Percentiles rank a stretch among this genome's conserved stretches.
Conservation (phyloP, 2,329 filamentous ascomycete genomes). For the Xylariaceae sp. region DNA sequence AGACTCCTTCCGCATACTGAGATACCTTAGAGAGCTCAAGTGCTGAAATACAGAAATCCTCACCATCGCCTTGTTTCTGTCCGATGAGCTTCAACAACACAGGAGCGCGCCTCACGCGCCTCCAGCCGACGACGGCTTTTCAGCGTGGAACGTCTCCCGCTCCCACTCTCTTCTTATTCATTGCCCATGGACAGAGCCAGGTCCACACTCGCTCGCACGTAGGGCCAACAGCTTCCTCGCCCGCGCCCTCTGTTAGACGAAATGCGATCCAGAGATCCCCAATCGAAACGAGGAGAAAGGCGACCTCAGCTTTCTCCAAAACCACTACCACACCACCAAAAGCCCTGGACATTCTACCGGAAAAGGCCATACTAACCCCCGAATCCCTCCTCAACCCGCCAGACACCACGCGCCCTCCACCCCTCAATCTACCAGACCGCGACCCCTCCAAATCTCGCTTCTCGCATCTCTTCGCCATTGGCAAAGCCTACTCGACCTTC, state of each 20-base stretch:
- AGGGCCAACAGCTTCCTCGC: not conserved
- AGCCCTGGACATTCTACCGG: not conserved
- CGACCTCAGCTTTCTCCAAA: not conserved
- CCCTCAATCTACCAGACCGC: slow-evolving; percentile 61
- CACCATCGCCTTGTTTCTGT: too few species aligned
- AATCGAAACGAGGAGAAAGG: not conserved
- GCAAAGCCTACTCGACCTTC: slow-evolving; percentile 76
- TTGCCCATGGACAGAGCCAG: not conserved
- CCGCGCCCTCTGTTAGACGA: not conserved
- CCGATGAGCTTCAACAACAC: slow-evolving; percentile 1
- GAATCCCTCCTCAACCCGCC: slow-evolving; percentile 65
- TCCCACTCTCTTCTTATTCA: not conserved
- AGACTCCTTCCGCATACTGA: too few species aligned
- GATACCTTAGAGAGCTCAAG: too few species aligned
- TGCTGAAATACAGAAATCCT: too few species aligned
- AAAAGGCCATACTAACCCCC: slow-evolving; percentile 6
- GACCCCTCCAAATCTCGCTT: slow-evolving; percentile 43
- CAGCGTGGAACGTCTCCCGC: slow-evolving; percentile 1
- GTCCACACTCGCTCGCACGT: not conserved
- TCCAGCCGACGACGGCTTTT: slow-evolving; percentile 10
- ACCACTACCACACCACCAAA: not conserved
- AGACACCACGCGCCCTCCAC: slow-evolving; percentile 67
- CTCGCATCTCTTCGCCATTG: slow-evolving; percentile 58
- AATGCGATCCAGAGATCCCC: not conserved
- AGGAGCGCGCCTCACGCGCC: slow-evolving; percentile 26